Percentiles rank a stretch among this genome's conserved stretches.
These are phyloP conservation scores for Mollisiaceae sp. DNA, from an alignment of 2,329 filamentous ascomycete genomes.

Conservation along the genomic window DNA sequence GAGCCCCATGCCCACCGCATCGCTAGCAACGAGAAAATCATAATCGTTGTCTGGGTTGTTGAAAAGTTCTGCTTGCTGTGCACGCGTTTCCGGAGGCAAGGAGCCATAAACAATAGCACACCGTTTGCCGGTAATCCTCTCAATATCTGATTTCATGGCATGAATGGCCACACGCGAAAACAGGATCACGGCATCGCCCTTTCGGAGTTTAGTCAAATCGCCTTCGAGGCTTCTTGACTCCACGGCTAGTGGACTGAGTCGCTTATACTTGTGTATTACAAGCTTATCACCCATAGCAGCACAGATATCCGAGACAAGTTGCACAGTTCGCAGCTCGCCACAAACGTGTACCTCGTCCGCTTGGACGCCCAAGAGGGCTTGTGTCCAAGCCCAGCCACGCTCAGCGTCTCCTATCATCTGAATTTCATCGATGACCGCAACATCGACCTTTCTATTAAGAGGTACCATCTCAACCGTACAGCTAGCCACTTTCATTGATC, in stretches of 20 bases:
- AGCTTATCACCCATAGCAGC: slow-evolving; percentile 82
- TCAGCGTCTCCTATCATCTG: slow-evolving; percentile 88
- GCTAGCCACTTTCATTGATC: slow-evolving; percentile 68
- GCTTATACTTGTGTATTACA: slow-evolving; percentile 80
- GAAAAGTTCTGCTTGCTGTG: slow-evolving; percentile 89
- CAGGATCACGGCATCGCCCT: slow-evolving; percentile 88
- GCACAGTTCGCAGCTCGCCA: slow-evolving; percentile 83
- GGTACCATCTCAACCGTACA: slow-evolving; percentile 95
- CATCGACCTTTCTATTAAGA: slow-evolving; percentile 61
- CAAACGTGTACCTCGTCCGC: slow-evolving; percentile 92
- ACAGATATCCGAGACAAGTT: slow-evolving; percentile 78
- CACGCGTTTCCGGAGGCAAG: slow-evolving; percentile 88
- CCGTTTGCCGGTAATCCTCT: slow-evolving; percentile 74
- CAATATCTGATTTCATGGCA: slow-evolving; percentile 76
- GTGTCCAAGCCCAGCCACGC: slow-evolving; percentile 93
- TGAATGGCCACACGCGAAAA: slow-evolving; percentile 88
- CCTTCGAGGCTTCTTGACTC: slow-evolving; percentile 67
- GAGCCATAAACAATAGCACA: slow-evolving; percentile 94
- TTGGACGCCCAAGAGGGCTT: slow-evolving; percentile 84
- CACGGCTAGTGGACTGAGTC: slow-evolving; percentile 77
- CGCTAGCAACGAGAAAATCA: slow-evolving; percentile 90
- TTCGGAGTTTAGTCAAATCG: slow-evolving; percentile 70
- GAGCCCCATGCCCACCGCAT: slow-evolving; percentile 96
- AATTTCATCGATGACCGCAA: slow-evolving; percentile 97
- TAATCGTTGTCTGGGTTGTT: slow-evolving; percentile 97